Percentiles rank a stretch among this genome's conserved stretches.
Conservation (phyloP, 768 basidiomycete genomes). For the Candolleomyces aberdarensis region DNA sequence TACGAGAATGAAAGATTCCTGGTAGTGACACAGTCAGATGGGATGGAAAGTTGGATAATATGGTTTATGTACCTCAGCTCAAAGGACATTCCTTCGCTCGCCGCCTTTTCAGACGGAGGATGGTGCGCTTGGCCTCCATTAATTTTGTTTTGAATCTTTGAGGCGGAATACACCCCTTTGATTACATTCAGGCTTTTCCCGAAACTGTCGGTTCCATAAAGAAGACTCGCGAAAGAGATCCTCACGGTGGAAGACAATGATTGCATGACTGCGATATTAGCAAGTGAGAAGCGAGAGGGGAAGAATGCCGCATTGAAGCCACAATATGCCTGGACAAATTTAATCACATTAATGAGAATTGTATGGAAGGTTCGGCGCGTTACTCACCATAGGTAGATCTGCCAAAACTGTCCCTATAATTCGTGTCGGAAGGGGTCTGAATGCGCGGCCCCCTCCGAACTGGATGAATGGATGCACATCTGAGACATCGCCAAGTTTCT, state of each 20-base stretch:
- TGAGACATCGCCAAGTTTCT: slow-evolving; percentile 18
- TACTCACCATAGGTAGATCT: slow-evolving; percentile 31
- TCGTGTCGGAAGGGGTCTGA: slow-evolving; percentile 3
- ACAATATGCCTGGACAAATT: slow-evolving; percentile 30
- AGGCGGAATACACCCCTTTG: slow-evolving; percentile 28
- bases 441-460: slow-evolving; percentile 7
- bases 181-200: slow-evolving; percentile 23
- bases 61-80: slow-evolving; percentile 15
- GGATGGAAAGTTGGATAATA: not conserved
- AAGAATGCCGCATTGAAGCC: slow-evolving; percentile 27
- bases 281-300: slow-evolving; percentile 33
- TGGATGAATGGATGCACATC: slow-evolving; percentile 20
- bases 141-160: slow-evolving; percentile 19
- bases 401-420: slow-evolving; percentile 18
- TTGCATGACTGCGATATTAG: slow-evolving; percentile 39
- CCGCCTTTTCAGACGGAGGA: slow-evolving; percentile 13
- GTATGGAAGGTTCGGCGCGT: not conserved
- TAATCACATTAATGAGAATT: not conserved
- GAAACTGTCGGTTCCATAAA: slow-evolving; percentile 18
- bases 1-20: slow-evolving; percentile 56
- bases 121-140: slow-evolving; percentile 24
- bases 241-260: slow-evolving; percentile 30
- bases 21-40: not conserved
- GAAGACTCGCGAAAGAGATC: slow-evolving; percentile 18
- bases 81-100: slow-evolving; percentile 21